phyloP scores from a whole-genome alignment of 257 asterid genomes.

The Solanum chmielewskii region DNA sequence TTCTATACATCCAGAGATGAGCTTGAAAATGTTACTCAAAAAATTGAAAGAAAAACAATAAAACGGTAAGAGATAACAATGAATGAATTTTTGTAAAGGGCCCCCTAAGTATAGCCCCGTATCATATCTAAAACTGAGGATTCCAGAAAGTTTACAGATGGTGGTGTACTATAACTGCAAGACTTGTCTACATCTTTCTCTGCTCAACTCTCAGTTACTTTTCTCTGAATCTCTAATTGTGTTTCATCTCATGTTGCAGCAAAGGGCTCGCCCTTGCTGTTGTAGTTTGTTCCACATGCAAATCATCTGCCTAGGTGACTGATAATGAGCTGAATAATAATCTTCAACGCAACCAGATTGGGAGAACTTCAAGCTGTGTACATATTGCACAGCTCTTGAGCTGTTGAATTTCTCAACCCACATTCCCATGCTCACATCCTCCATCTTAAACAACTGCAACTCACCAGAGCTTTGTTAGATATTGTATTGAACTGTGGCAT shows the following conservation, averaged over 20 bases:
- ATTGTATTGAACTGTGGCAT: neutral
- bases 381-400: conserved; percentile 50
- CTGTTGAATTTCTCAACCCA: conserved; percentile 78
- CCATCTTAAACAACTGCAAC: conserved; percentile 86
- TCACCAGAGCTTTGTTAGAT: neutral
- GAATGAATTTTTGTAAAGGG: neutral
- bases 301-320: conserved; percentile 87
- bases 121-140: neutral
- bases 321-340: conserved; percentile 79
- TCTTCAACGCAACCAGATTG: conserved; percentile 86
- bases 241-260: conserved; percentile 84
- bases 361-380: conserved; percentile 83
- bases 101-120: conserved; percentile 7
- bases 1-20: conserved; percentile 15
- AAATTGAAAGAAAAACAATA: neutral
- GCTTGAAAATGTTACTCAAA: neutral
- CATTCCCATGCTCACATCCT: conserved; percentile 94
- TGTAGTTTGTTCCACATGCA: conserved; percentile 77
- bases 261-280: conserved; percentile 41
- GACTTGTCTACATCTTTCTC: conserved; percentile 13
- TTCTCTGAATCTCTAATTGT: neutral
- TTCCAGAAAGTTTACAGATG: conserved; percentile 23
- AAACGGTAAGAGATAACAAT: neutral
- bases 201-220: neutral
- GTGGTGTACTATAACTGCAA: conserved; percentile 27